phyloP scores from a whole-genome alignment of 305 asterid species.

The Andrographis paniculata region DNA sequence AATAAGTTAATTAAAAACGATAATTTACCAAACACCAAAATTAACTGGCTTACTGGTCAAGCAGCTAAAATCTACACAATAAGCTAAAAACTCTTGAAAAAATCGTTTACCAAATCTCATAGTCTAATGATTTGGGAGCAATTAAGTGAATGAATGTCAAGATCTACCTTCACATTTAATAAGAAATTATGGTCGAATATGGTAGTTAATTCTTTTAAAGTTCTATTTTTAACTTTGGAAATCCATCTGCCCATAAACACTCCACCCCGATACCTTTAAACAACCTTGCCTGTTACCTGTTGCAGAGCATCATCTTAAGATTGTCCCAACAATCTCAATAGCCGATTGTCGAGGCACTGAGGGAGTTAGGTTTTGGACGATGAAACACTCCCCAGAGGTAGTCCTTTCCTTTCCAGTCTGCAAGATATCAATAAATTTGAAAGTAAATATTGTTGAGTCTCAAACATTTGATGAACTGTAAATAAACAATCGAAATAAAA shows the following conservation, averaged over 20 bases:
- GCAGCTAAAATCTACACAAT: no score
- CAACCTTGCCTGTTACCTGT: constrained; percentile 10
- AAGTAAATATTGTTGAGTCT: not conserved
- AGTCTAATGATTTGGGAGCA: no score
- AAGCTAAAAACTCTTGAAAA: no score
- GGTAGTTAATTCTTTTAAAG: constrained; percentile 5
- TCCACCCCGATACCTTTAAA: constrained; percentile 34
- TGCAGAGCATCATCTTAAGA: not conserved
- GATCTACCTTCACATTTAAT: no score
- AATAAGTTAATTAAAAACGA: no score
- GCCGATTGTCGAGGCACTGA: constrained; percentile 1
- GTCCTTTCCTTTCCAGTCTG: constrained; percentile 46
- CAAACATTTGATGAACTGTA: not conserved
- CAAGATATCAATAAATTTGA: constrained; percentile 8
- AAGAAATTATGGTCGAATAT: no score
- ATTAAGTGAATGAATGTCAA: no score
- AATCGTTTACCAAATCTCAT: no score
- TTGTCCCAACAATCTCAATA: not conserved
- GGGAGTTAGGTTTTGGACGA: constrained; percentile 15
- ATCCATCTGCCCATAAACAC: constrained; percentile 22
- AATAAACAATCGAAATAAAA: not conserved
- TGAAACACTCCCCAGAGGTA: constrained; percentile 62
- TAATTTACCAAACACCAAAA: no score
- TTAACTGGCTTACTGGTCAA: no score
- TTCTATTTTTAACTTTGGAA: constrained; percentile 6